Evolutionary conservation across 306 rosid genomes (phyloP), one percentile per base, ranked within the genome.

Genomic region (Trichosanthes cucumerina): DNA sequence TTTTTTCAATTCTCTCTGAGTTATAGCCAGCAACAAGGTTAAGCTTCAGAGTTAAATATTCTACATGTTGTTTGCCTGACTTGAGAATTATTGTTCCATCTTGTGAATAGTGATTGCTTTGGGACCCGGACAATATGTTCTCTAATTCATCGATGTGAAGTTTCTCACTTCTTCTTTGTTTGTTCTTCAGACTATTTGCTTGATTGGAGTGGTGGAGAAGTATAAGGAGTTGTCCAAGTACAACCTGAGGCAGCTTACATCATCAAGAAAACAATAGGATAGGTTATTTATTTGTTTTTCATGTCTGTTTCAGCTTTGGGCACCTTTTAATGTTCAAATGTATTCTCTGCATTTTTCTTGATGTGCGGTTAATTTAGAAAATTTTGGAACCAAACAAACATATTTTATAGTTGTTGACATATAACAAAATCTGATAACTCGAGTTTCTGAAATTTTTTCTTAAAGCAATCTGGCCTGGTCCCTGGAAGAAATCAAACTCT

Each of bases 221-320:
- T 95, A 92, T 64, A 95, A 91, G 92, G 91, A 92, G 83, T 56
- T 89, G 26, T 85, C 92, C 39, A 95, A 92, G 90, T 95, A 91
- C 90, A 95, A 95, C 81, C 79, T 95, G 82, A 86, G 99, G 90
- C 97, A 95, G 86, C 89, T 95, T 78, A 89, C 97, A 60, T 88
- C 97, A 60, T 88, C 97, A 66, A 31, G 54, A 18, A 84, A 87
- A 85, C 84, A 47, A 14, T 88, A 88, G 82, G 58, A 24, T 53
- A 73, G 14, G 84, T 84, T 39, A 36, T n/a, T 82, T 28, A 26
- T 49, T 8, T 75, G 47, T 6, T 36, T 47, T 59, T 69, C 75
- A 4, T 3, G 46, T n/a, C 34, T 76, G 65, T 36, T 53, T 75
- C 24, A 33, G 46, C 24, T 54, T 15, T 75, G 26, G 31, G 63